These are phyloP conservation scores for Alternaria tenuissima DNA, from an alignment of 2,329 filamentous ascomycete genomes.

Conservation along the genomic window DNA sequence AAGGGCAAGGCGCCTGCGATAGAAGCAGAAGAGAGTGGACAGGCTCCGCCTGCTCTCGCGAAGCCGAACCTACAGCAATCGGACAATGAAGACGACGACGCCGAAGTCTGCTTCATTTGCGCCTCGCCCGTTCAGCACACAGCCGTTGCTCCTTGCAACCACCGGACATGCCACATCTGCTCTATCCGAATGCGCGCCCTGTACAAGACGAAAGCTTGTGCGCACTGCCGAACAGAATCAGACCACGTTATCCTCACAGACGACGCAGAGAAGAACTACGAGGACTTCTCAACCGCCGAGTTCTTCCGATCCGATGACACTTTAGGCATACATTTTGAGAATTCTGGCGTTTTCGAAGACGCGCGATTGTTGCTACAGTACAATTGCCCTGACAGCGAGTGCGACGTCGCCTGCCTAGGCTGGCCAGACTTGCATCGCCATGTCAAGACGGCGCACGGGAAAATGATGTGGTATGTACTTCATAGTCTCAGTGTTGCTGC, in stretches of 20 bases:
- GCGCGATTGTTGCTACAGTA: constrained; percentile 87
- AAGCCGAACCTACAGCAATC: constrained; percentile 13
- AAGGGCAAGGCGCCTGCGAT: constrained; percentile 40
- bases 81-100: constrained; percentile 55
- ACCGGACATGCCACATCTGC: constrained; percentile 96
- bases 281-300: constrained; percentile 79
- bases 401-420: constrained; percentile 83
- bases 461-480: constrained; percentile 75
- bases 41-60: constrained; percentile 5
- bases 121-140: constrained; percentile 88
- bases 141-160: constrained; percentile 92
- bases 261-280: constrained; percentile 78
- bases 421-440: constrained; percentile 83
- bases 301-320: constrained; percentile 83
- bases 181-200: constrained; percentile 87
- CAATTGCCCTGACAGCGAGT: constrained; percentile 88
- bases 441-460: constrained; percentile 81
- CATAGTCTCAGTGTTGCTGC: neutral
- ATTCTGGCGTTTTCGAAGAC: constrained; percentile 87
- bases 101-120: constrained; percentile 95
- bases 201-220: constrained; percentile 95
- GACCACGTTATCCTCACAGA: constrained; percentile 93
- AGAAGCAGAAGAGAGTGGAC: constrained; percentile 17
- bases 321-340: constrained; percentile 90
- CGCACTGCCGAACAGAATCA: constrained; percentile 87